A percentile compares a stretch with the other conserved stretches of the same genome.
Evolutionary conservation across 805 yeast species (phyloP).

Genomic region (Candida awuae): DNA sequence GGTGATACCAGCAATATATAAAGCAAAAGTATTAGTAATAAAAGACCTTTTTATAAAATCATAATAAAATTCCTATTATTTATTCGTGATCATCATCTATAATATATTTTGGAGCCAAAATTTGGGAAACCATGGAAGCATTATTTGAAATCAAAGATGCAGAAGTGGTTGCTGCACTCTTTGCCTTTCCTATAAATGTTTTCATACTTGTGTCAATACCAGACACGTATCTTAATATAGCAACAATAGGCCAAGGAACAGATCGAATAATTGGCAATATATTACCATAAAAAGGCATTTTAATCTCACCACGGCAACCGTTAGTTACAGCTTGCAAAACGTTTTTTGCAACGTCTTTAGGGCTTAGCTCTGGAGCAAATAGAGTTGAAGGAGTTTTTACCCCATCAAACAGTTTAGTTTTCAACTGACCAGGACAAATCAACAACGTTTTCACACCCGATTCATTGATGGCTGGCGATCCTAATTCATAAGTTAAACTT

Average conservation of each 20-base stretch:
- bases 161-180: conserved; percentile 2
- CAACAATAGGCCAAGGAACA: conserved; percentile 63
- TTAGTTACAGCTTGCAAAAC: conserved; percentile 48
- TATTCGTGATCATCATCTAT: neutral
- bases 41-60: no score
- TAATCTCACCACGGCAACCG: conserved; percentile 64
- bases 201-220: conserved; percentile 55
- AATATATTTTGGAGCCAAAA: neutral
- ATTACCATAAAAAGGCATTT: conserved; percentile 69
- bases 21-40: no score
- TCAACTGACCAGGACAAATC: conserved; percentile 82
- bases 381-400: conserved; percentile 62
- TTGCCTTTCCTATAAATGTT: conserved; percentile 21
- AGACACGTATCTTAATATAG: conserved; percentile 45
- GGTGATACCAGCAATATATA: no score
- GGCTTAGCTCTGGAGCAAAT: conserved; percentile 79
- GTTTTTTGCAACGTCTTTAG: conserved; percentile 51
- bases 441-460: conserved; percentile 63
- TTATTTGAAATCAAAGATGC: conserved; percentile 1
- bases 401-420: conserved; percentile 64
- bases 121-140: conserved; percentile 4
- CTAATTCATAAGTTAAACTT: conserved; percentile 63
- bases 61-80: no score
- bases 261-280: conserved; percentile 64
- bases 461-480: conserved; percentile 38